Evolutionary conservation across 257 asterid genomes (phyloP), one percentile per base, ranked within the genome.

Genomic region (Solanum habrochaites): DNA sequence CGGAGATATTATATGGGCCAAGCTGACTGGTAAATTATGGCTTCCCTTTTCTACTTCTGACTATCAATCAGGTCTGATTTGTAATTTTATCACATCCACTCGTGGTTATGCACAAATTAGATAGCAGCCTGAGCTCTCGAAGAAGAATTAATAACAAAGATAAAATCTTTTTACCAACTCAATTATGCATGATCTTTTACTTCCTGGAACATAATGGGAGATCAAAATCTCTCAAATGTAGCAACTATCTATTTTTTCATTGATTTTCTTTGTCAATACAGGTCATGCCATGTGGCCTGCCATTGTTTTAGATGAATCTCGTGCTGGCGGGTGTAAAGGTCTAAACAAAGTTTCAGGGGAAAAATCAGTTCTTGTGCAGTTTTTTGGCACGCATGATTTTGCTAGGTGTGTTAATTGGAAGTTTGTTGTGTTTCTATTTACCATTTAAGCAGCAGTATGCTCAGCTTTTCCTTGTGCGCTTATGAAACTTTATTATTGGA

Each of bases 201-300:
- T 18, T 81, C 27, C 13, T 29, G 20, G 29, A 2, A 49, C 43
- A 49, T 49, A 56, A 2, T 29, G 12, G 31, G 85, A 49, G 69
- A 31, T 47, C 85, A 49, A 81, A 29, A 81, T 81, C 85, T 49
- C 85, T 11, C 85, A 81, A 81, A 81, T 49, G 20, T 75, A 75
- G 31, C 45, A 29, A 18, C 39, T 81, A 81, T 81, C 67, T 49
- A 45, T 1, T 81, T 49, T 81, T 81, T 84, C 15, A 62, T 73
- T 40, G 70, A 12, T 85, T 47, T 32, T 27, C 15, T 73, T 85
- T 73, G 85, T 37, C 91, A 85, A 84, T 89, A 86, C 91, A 97
- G 99, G 99, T 87, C 96, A 97, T 92, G 99, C 99, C 89, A 91
- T 92, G 90, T 97, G 99, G 99, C 99, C 99, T 56, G 98, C 99